A percentile compares a stretch with the other conserved stretches of the same genome.
These are phyloP conservation scores for Penicillium robsamsonii DNA, from an alignment of 495 filamentous ascomycete genomes.

Conservation along the genomic window DNA sequence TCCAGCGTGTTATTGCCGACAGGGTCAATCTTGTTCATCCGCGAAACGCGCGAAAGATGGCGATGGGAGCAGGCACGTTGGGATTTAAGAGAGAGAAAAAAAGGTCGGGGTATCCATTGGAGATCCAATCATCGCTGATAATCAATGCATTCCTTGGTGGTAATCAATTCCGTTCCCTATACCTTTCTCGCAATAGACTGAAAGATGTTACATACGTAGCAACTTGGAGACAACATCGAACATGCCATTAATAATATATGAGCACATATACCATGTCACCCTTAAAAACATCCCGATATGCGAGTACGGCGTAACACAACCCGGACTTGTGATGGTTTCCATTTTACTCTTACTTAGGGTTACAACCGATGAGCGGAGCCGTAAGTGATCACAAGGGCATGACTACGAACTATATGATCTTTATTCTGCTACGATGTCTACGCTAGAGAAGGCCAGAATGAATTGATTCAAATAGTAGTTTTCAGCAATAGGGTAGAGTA, in stretches of 20 bases:
- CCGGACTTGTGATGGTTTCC: not conserved
- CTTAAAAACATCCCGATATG: too few species aligned
- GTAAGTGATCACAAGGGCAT: not conserved
- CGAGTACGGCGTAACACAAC: not conserved
- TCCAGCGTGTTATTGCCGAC: slow-evolving; percentile 59
- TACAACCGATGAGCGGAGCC: not conserved
- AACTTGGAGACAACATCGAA: too few species aligned
- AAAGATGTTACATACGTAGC: too few species aligned
- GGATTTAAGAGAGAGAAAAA: slow-evolving; percentile 18
- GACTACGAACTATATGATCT: not conserved
- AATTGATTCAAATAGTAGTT: slow-evolving; percentile 6
- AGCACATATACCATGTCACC: too few species aligned
- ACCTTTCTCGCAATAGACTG: too few species aligned
- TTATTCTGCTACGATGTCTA: not conserved
- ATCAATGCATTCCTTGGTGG: too few species aligned
- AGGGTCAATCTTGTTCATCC: slow-evolving; percentile 68
- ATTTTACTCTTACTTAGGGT: not conserved
- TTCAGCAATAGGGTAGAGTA: slow-evolving; percentile 17
- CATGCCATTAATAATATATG: too few species aligned
- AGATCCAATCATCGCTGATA: too few species aligned
- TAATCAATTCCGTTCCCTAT: too few species aligned
- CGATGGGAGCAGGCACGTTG: slow-evolving; percentile 29
- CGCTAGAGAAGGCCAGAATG: not conserved
- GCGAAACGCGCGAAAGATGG: slow-evolving; percentile 63
- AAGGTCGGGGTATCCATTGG: too few species aligned